A percentile compares a stretch with the other conserved stretches of the same genome.
These are phyloP conservation scores for Hanseniaspora sp. DNA, from an alignment of 1,139 yeast species.

Conservation along the genomic window DNA sequence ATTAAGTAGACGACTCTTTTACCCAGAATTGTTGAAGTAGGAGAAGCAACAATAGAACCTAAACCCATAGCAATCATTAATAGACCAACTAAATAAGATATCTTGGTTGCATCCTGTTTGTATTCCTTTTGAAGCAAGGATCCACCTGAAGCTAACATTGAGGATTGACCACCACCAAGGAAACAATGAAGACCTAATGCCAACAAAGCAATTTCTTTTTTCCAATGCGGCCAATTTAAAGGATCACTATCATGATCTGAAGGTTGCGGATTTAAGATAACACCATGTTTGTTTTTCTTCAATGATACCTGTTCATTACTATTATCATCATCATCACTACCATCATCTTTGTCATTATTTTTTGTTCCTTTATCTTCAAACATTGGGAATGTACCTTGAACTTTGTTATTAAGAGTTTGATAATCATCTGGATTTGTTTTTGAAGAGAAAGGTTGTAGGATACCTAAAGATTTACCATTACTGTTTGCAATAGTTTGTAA, in stretches of 20 bases:
- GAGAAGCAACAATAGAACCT: constrained; percentile 43
- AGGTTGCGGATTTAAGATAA: constrained; percentile 56
- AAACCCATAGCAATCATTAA: constrained; percentile 50
- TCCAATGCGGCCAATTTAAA: constrained; percentile 54
- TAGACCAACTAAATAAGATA: constrained; percentile 49
- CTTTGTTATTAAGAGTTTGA: constrained; percentile 7
- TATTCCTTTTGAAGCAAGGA: constrained; percentile 36
- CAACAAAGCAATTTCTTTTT: constrained; percentile 43
- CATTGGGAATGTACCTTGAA: constrained; percentile 15
- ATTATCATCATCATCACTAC: not conserved
- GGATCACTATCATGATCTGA: constrained; percentile 59
- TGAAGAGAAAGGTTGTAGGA: constrained; percentile 5
- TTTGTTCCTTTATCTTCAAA: not conserved
- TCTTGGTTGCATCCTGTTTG: constrained; percentile 33
- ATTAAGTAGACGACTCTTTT: constrained; percentile 45
- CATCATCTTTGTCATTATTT: too few species aligned
- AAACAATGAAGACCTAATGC: constrained; percentile 50
- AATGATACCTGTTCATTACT: not conserved
- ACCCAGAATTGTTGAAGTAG: constrained; percentile 31
- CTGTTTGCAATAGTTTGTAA: not conserved
- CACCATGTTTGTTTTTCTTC: constrained; percentile 33
- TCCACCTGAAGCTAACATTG: constrained; percentile 51
- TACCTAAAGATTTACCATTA: constrained; percentile 9
- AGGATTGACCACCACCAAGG: constrained; percentile 54
- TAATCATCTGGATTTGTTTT: constrained; percentile 1